Base-by-base conservation (phyloP, 805 yeast genomes). In the Torulaspora delbrueckii region DNA sequence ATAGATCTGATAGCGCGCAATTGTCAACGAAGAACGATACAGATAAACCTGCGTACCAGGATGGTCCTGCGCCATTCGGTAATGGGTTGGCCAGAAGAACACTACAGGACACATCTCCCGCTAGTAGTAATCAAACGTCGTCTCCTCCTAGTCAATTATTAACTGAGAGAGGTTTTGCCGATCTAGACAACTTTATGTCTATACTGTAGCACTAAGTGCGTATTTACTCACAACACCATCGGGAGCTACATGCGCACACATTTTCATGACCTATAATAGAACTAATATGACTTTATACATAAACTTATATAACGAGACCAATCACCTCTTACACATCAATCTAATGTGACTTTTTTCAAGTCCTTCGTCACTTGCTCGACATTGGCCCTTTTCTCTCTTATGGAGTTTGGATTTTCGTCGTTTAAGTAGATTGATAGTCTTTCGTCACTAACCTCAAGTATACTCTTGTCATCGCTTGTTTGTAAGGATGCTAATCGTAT, bases 391-490 rank as follows among this genome's bases (percentile, higher is more conserved):
- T 43, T 45, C 23, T 48, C 47, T 32, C 52, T 48, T 13, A 53
- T 50, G 3, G 58, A 54, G 35, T 48, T 55, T 9, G 65, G 60
- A 40, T 61, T 61, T 47, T 82, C 86, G 53, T 84, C 86, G 37
- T 76, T 72, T 14, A 85, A 63, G 52, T 82, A 85, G 1, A 81
- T 55, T 3, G 80, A 64, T 8, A 85, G 65, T 27, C 82, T 72
- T 59, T 85, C 91, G 58, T 86, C 93, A n/a, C 75, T 73, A 8
- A 80, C 75, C 6, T 76, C 67, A 7, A 78, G 57, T 3, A 83
- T 63, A 1, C 81, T 70, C 22, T 60, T 66, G 49, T 77, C 79
- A 54, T 83, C 89, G 47, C 69, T 76, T 9, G 75, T 68, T 57
- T 85, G 89, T 12, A 84, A 63, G 0, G 82, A 77, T 10, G 76